These are phyloP conservation scores for Metrosideros polymorpha DNA, from an alignment of 441 rosid genomes.

Conservation along the genomic window DNA sequence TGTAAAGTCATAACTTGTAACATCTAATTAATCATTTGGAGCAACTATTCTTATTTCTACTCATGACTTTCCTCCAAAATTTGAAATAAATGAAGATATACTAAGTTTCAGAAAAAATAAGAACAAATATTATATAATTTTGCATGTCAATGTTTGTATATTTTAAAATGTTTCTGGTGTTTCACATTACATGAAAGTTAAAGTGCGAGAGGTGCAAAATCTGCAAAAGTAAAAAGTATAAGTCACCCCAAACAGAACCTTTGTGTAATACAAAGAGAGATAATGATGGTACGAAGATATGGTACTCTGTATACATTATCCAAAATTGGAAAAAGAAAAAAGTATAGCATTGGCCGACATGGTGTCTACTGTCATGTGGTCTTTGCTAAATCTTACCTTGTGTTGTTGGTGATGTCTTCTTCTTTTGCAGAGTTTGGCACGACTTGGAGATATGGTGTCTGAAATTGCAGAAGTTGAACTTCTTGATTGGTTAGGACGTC, in stretches of 20 bases:
- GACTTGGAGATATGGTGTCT: conserved; percentile 54
- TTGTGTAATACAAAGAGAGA: not conserved
- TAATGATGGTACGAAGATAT: not conserved
- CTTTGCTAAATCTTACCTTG: not conserved
- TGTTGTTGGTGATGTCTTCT: not conserved
- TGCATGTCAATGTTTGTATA: not conserved
- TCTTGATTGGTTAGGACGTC: conserved; percentile 89
- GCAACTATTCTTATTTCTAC: not conserved
- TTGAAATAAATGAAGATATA: not conserved
- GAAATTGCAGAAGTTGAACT: conserved; percentile 70
- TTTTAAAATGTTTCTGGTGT: not conserved
- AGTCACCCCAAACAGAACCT: not conserved
- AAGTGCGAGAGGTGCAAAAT: not conserved
- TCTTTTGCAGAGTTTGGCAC: conserved; percentile 45
- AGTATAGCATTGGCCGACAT: not conserved
- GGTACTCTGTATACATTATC: not conserved
- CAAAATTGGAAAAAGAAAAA: not conserved
- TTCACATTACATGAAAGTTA: not conserved
- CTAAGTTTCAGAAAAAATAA: not conserved
- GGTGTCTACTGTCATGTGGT: not conserved
- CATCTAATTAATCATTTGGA: not conserved
- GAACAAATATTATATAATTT: not conserved
- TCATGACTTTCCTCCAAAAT: not conserved
- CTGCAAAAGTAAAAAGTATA: not conserved
- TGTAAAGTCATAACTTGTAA: not conserved